Conservation (phyloP, 352 stramenopile genomes). For the Pythium dissimile region DNA sequence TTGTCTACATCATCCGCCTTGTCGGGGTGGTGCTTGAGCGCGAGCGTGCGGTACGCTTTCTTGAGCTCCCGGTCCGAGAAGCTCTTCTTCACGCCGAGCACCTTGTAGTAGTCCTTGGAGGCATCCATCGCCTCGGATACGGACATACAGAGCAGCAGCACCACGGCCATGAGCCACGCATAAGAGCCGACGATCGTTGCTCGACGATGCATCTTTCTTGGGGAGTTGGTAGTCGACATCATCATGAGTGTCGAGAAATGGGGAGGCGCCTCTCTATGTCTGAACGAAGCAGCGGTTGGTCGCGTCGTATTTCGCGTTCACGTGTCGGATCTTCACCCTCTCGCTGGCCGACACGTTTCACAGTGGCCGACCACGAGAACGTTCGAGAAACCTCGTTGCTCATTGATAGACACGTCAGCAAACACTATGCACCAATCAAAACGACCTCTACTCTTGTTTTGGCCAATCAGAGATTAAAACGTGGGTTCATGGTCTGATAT, state of each 20-base stretch:
- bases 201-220: background rate
- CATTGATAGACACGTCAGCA: conserved; percentile 16
- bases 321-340: no score
- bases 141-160: conserved; percentile 19
- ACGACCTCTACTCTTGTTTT: background rate
- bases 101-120: conserved; percentile 81
- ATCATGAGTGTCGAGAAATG: no score
- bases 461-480: conserved; percentile 11
- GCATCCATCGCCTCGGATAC: conserved; percentile 43
- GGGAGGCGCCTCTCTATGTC: no score
- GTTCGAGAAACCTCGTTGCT: conserved; percentile 19
- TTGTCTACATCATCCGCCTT: conserved; percentile 80
- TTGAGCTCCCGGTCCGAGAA: conserved; percentile 82
- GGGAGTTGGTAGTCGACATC: background rate
- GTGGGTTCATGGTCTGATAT: background rate
- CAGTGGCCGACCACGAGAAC: conserved; percentile 22
- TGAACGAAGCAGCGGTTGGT: no score
- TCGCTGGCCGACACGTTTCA: conserved; percentile 19
- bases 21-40: conserved; percentile 89
- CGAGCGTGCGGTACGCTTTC: conserved; percentile 85
- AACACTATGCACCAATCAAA: conserved; percentile 14
- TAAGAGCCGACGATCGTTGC: conserved; percentile 12
- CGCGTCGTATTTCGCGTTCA: no score
- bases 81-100: conserved; percentile 65
- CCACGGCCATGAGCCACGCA: conserved; percentile 21